Evolutionary conservation across 2,329 filamentous ascomycete species (phyloP), one percentile per base, ranked within the genome.

Genomic region (Drechslerella coelobrocha): DNA sequence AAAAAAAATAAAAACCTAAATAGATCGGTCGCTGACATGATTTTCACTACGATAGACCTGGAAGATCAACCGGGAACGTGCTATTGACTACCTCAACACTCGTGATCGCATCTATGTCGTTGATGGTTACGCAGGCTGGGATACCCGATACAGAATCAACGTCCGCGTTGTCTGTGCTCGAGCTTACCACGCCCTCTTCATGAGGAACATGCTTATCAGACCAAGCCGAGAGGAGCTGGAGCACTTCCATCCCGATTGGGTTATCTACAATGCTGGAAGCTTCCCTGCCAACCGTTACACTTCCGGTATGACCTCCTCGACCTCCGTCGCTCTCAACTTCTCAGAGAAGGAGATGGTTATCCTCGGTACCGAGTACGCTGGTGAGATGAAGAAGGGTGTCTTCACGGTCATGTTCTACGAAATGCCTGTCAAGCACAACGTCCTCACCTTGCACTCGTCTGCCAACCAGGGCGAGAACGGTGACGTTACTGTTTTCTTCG

Each of bases 311-410:
- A 99, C 94, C 77, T 97, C 94, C 19, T 91, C 91, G 73, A 99
- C 94, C 56, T 99, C 94, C 7, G 93, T 99, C 56, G 89, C 94
- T 76, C 95, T 99, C 84, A 99, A 99, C 88, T 99, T 99, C 78
- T 90, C 89, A 79, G 92, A 97, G 79, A 97, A 96, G 88, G 94
- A 99, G 86, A 99, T 99, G 94, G 94, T 99, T 76, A 99, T 99
- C 79, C 88, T 99, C 65, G 94, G 94, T 80, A 99, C 94, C 34
- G 94, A 99, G 83, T 99, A 99, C 79, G 94, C 94, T 65, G 93
- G 93, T 77, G 90, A 93, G 83, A 93, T 94, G 90, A 96, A 96
- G 84, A 96, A 96, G 85, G 92, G 94, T 77, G 86, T 99, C 81
- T 99, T 99, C 86, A 99, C 94, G 51, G 92, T 99, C 54, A 88